A percentile compares a stretch with the other conserved stretches of the same genome.
Conservation (phyloP, 805 yeast species). For the Zygoascus biomembranicola region DNA sequence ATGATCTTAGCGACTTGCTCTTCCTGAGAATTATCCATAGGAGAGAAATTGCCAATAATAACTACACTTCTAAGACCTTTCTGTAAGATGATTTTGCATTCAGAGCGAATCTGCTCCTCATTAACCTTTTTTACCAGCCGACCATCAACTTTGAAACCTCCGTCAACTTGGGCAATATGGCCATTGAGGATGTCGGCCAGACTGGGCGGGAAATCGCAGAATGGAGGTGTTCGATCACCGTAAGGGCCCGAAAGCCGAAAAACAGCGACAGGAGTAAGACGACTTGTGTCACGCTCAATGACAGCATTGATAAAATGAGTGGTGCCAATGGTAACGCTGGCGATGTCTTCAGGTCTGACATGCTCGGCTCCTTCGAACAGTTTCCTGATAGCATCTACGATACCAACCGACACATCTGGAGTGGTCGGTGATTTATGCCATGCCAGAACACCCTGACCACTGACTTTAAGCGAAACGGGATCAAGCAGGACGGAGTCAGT, state of each 20-base stretch:
- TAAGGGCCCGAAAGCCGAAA: constrained; percentile 39
- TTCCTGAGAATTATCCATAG: constrained; percentile 35
- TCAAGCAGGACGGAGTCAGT: constrained; percentile 38
- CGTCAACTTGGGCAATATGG: constrained; percentile 9
- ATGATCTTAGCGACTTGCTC: constrained; percentile 28
- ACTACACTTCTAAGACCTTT: constrained; percentile 30
- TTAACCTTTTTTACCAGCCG: constrained; percentile 8
- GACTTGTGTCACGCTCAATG: constrained; percentile 36
- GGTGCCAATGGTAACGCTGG: constrained; percentile 45
- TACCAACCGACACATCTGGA: constrained; percentile 39
- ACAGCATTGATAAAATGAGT: constrained; percentile 49
- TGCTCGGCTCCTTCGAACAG: constrained; percentile 22
- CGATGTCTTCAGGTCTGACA: constrained; percentile 23
- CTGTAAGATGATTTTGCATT: constrained; percentile 28
- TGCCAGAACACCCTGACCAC: constrained; percentile 29
- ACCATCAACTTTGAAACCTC: constrained; percentile 13
- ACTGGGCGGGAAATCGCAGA: constrained; percentile 36
- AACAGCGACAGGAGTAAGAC: constrained; percentile 39
- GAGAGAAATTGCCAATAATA: constrained; percentile 36
- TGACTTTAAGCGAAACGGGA: constrained; percentile 6
- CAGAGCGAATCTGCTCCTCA: constrained; percentile 13
- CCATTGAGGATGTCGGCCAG: constrained; percentile 9
- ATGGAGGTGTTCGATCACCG: constrained; percentile 34
- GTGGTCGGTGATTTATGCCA: constrained; percentile 41
- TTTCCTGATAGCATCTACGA: constrained; percentile 30